Evolutionary conservation across 257 asterid genomes (phyloP).

Genomic region (Gynochthodes officinalis): DNA sequence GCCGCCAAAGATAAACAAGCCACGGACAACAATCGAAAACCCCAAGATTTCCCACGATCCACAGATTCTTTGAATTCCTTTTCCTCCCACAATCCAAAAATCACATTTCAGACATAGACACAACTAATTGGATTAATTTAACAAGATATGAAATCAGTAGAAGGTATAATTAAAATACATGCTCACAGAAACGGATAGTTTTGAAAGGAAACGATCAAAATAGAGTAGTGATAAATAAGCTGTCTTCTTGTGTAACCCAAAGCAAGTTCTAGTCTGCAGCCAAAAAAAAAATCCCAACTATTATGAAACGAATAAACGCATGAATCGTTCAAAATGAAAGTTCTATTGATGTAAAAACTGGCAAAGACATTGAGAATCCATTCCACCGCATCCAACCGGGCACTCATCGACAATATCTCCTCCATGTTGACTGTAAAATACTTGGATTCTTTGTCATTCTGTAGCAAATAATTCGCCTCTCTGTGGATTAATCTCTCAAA

Average conservation of each 20-base stretch:
- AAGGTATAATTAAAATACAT: too few species aligned
- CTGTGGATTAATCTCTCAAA: slow-evolving; percentile 20
- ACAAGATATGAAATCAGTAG: neutral
- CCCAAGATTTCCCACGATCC: slow-evolving; percentile 46
- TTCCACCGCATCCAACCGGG: slow-evolving; percentile 37
- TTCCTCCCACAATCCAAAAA: neutral
- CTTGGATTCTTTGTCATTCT: neutral
- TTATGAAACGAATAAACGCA: too few species aligned
- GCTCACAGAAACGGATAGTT: slow-evolving; percentile 44
- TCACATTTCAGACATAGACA: too few species aligned
- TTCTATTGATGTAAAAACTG: neutral
- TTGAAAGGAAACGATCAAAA: slow-evolving; percentile 44
- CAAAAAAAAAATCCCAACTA: neutral
- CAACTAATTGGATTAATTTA: neutral
- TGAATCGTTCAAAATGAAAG: neutral
- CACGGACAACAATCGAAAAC: slow-evolving; percentile 39
- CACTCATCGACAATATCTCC: slow-evolving; percentile 20
- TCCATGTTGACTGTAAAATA: slow-evolving; percentile 6
- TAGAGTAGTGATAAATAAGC: slow-evolving; percentile 48
- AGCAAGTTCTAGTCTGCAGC: slow-evolving; percentile 40
- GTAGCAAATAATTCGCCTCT: slow-evolving; percentile 16
- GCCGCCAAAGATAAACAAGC: slow-evolving; percentile 64
- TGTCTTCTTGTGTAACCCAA: slow-evolving; percentile 48
- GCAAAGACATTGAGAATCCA: slow-evolving; percentile 45
- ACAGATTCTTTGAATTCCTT: slow-evolving; percentile 14